Evolutionary conservation across 495 filamentous ascomycete genomes (phyloP).

Genomic region (Platismatia glauca): DNA sequence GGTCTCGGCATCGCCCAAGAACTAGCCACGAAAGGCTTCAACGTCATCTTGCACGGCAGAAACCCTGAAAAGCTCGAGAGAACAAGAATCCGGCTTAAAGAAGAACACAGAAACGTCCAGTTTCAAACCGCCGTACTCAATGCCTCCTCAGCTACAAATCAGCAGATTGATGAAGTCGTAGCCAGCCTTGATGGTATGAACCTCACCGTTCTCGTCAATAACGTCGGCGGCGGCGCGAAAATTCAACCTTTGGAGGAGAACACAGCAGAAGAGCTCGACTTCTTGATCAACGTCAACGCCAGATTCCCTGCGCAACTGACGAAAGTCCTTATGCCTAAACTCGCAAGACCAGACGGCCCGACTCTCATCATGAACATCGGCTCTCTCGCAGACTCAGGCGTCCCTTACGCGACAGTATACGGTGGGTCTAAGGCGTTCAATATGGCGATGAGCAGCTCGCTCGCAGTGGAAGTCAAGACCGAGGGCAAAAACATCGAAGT

Average conservation of each 20-base stretch:
- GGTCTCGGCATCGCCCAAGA: conserved; percentile 43
- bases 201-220: conserved; percentile 41
- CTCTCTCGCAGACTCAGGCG: conserved; percentile 26
- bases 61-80: conserved; percentile 37
- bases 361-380: conserved; percentile 39
- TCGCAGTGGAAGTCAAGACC: conserved; percentile 7
- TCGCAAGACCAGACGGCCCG: conserved; percentile 25
- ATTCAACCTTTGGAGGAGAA: conserved; percentile 21
- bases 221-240: conserved; percentile 35
- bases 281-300: conserved; percentile 31
- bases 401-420: conserved; percentile 35
- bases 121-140: conserved; percentile 30
- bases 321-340: conserved; percentile 29
- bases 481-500: conserved; percentile 10
- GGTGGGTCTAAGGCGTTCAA: conserved; percentile 41
- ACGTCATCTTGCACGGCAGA: conserved; percentile 49
- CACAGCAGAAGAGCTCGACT: conserved; percentile 24
- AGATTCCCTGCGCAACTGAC: conserved; percentile 38
- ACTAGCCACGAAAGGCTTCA: conserved; percentile 47
- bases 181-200: conserved; percentile 12
- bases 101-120: conserved; percentile 27
- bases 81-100: conserved; percentile 25
- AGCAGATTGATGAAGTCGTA: conserved; percentile 25
- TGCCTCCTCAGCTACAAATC: conserved; percentile 22
- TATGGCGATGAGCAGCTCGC: conserved; percentile 34